These are phyloP conservation scores for Citrus mangshanensis DNA, from an alignment of 345 rosid genomes.

Conservation along the genomic window DNA sequence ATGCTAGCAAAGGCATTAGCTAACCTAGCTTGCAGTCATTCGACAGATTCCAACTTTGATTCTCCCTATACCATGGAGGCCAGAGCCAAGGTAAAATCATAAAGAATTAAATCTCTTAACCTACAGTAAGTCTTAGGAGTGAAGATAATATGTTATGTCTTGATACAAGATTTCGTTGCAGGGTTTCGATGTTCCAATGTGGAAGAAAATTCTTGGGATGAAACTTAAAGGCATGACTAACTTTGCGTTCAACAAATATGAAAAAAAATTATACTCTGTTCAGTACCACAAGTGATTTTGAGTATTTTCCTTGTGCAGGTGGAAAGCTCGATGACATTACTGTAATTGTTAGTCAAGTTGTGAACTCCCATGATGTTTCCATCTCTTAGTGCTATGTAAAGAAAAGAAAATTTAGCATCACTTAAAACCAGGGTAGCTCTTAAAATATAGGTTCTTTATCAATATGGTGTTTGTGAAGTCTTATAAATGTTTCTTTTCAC, in stretches of 20 bases:
- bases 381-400: background rate
- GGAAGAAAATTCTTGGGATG: slow-evolving; percentile 85
- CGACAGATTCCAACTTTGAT: slow-evolving; percentile 62
- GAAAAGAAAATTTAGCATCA: background rate
- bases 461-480: background rate
- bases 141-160: background rate
- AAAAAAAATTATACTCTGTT: background rate
- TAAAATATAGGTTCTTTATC: background rate
- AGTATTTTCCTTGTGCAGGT: slow-evolving; percentile 41
- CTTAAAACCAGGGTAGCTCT: background rate
- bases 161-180: slow-evolving; percentile 15
- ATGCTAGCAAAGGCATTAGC: slow-evolving; percentile 82
- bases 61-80: slow-evolving; percentile 88
- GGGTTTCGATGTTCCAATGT: slow-evolving; percentile 78
- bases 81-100: slow-evolving; percentile 53
- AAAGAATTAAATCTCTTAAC: background rate
- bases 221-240: slow-evolving; percentile 59
- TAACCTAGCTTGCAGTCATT: slow-evolving; percentile 61
- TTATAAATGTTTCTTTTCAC: background rate
- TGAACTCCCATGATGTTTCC: slow-evolving; percentile 18
- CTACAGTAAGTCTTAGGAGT: background rate
- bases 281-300: slow-evolving; percentile 6
- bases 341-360: slow-evolving; percentile 66
- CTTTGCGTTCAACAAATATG: background rate
- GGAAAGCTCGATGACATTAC: slow-evolving; percentile 90